A percentile compares a stretch with the other conserved stretches of the same genome.
Conservation (phyloP, 495 filamentous ascomycete genomes). For the Emericellopsis terricola region DNA sequence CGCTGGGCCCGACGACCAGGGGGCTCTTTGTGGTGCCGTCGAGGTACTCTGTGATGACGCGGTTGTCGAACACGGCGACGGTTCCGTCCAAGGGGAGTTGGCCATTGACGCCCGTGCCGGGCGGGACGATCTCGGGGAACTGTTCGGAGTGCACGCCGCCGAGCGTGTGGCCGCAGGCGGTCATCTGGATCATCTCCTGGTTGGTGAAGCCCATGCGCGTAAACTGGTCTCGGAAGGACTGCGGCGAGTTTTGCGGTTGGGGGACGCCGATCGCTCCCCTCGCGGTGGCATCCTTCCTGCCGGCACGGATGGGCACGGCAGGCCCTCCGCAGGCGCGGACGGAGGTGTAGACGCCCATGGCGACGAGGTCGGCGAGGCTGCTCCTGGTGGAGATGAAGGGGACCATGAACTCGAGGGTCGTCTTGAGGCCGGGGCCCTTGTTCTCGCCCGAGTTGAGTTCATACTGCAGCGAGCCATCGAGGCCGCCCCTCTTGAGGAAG, state of each 20-base stretch:
- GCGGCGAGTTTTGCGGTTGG: conserved; percentile 34
- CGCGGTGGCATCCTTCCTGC: conserved; percentile 33
- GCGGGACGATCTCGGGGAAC: conserved; percentile 34
- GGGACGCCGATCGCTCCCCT: conserved; percentile 35
- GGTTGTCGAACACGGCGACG: conserved; percentile 32
- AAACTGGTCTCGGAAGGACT: conserved; percentile 35
- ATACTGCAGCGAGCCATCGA: conserved; percentile 43
- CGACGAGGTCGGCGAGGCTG: conserved; percentile 37
- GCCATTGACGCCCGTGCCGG: conserved; percentile 26
- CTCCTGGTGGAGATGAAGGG: conserved; percentile 32
- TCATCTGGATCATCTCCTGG: conserved; percentile 40
- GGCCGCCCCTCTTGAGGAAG: conserved; percentile 28
- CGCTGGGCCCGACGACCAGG: conserved; percentile 29
- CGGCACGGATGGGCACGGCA: conserved; percentile 31
- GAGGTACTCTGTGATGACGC: conserved; percentile 36
- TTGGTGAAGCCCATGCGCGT: conserved; percentile 35
- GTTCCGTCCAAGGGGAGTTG: conserved; percentile 26
- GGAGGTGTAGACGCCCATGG: conserved; percentile 37
- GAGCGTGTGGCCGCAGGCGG: conserved; percentile 43
- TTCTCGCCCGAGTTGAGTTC: conserved; percentile 39
- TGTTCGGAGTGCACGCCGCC: conserved; percentile 38
- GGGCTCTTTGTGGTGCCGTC: conserved; percentile 32
- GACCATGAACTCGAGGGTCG: conserved; percentile 34
- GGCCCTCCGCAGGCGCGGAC: conserved; percentile 42
- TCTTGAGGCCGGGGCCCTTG: conserved; percentile 36